These are phyloP conservation scores for Myriangium duriaei DNA, from an alignment of 2,329 filamentous ascomycete species.

Conservation along the genomic window DNA sequence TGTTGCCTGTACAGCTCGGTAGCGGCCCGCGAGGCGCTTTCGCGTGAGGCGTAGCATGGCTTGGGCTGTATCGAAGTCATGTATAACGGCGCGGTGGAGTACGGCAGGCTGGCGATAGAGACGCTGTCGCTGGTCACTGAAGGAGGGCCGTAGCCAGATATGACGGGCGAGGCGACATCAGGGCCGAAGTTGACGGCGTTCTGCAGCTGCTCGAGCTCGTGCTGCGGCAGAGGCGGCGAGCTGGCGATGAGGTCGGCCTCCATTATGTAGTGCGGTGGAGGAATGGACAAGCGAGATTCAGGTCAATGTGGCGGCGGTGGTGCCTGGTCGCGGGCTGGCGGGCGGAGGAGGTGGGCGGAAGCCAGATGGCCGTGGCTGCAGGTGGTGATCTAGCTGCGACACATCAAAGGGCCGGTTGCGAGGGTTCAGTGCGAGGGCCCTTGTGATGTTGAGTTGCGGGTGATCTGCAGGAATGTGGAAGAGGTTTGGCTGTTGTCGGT, in stretches of 20 bases:
- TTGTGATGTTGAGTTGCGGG: too few relatives aligned
- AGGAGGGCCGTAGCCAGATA: slow-evolving; percentile 5
- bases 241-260: slow-evolving; percentile 9
- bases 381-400: slow-evolving; percentile 8
- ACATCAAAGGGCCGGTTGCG: slow-evolving; percentile 3
- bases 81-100: slow-evolving; percentile 2
- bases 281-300: slow-evolving; percentile 2
- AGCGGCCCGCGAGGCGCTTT: slow-evolving; percentile 82
- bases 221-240: slow-evolving; percentile 7
- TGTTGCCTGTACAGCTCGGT: slow-evolving; percentile 75
- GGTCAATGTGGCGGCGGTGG: too few relatives aligned
- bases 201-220: slow-evolving; percentile 7
- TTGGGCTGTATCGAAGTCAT: slow-evolving; percentile 43
- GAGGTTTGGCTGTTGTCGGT: too few relatives aligned
- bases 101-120: slow-evolving; percentile 4
- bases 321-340: too few relatives aligned
- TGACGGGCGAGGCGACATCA: slow-evolving; percentile 6
- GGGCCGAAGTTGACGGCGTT: slow-evolving; percentile 4
- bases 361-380: not conserved
- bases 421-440: not conserved
- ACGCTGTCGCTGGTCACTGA: slow-evolving; percentile 8
- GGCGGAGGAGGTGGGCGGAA: slow-evolving; percentile 1
- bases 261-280: slow-evolving; percentile 7
- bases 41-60: slow-evolving; percentile 75
- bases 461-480: too few relatives aligned